phyloP scores from a whole-genome alignment of 1,139 yeast species.

The Candida pseudoviswanathii region DNA sequence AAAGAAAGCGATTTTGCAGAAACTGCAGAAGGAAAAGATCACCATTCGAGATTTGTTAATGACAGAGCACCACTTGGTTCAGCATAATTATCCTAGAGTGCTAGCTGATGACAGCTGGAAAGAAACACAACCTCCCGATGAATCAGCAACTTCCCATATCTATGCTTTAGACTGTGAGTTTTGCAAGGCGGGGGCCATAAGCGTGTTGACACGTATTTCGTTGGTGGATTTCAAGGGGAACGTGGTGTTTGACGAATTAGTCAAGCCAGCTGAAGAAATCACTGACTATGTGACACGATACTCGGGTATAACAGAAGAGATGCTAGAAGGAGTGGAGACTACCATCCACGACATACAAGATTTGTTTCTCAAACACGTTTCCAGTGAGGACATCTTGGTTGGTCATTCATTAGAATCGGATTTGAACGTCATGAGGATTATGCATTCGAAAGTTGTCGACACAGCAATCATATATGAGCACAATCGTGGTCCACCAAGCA shows the following conservation, averaged over 20 bases:
- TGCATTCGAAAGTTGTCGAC: slow-evolving; percentile 70
- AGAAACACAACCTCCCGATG: slow-evolving; percentile 55
- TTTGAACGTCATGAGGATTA: slow-evolving; percentile 56
- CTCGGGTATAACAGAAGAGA: slow-evolving; percentile 83
- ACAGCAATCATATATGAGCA: slow-evolving; percentile 71
- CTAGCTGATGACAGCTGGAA: slow-evolving; percentile 47
- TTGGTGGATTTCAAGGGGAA: slow-evolving; percentile 63
- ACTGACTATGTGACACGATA: slow-evolving; percentile 78
- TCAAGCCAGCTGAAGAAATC: slow-evolving; percentile 73
- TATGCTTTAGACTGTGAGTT: slow-evolving; percentile 94
- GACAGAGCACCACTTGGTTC: slow-evolving; percentile 44
- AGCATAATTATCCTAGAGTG: slow-evolving; percentile 57
- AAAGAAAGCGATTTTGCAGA: slow-evolving; percentile 36
- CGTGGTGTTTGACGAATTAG: slow-evolving; percentile 68
- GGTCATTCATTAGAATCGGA: slow-evolving; percentile 80
- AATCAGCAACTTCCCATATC: slow-evolving; percentile 45
- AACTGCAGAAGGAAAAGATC: slow-evolving; percentile 40
- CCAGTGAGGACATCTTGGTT: slow-evolving; percentile 55
- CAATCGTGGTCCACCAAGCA: slow-evolving; percentile 74
- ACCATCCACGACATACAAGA: slow-evolving; percentile 68
- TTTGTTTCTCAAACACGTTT: slow-evolving; percentile 45
- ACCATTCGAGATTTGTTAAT: slow-evolving; percentile 58
- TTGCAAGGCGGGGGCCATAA: slow-evolving; percentile 65
- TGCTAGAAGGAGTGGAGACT: slow-evolving; percentile 62
- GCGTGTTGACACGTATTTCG: slow-evolving; percentile 78